Evolutionary conservation across 306 rosid genomes (phyloP).

Genomic region (Notholithocarpus densiflorus): DNA sequence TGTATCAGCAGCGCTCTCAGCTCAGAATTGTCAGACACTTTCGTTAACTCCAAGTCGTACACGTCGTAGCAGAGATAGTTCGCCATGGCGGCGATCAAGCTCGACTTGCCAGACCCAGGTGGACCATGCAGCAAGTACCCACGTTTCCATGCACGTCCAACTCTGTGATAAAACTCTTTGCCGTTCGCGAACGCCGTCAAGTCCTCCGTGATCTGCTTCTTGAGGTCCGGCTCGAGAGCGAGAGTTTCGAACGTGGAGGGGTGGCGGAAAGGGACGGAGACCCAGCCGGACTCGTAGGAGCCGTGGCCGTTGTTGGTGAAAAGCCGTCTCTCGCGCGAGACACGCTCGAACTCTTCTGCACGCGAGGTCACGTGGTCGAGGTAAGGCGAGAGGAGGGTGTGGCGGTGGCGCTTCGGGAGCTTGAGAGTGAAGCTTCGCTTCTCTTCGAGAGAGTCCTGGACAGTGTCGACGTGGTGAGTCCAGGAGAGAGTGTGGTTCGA

Average conservation of each 20-base stretch:
- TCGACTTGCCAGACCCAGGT: conserved; percentile 89
- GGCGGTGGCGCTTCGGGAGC: conserved; percentile 75
- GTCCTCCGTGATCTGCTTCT: conserved; percentile 63
- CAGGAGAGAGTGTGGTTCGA: conserved; percentile 49
- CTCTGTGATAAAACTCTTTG: conserved; percentile 64
- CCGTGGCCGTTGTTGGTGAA: conserved; percentile 72
- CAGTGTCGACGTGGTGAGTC: conserved; percentile 82
- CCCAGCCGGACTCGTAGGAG: conserved; percentile 82
- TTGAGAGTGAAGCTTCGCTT: conserved; percentile 73
- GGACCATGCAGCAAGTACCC: conserved; percentile 82
- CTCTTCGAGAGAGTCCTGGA: conserved; percentile 82
- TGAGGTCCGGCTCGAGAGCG: conserved; percentile 61
- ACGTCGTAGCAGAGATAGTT: conserved; percentile 85
- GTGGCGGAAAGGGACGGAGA: conserved; percentile 81
- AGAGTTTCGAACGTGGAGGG: conserved; percentile 81
- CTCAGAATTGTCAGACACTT: conserved; percentile 79
- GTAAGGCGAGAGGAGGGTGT: conserved; percentile 52
- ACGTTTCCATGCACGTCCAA: conserved; percentile 89
- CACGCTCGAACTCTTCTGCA: conserved; percentile 73
- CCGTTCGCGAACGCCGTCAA: conserved; percentile 61
- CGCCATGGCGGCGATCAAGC: conserved; percentile 86
- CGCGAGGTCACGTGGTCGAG: conserved; percentile 59
- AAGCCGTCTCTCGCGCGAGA: conserved; percentile 70
- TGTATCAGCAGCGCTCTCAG: conserved; percentile 71
- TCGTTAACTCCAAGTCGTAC: conserved; percentile 76